Evolutionary conservation across 768 basidiomycete genomes (phyloP), one percentile per base, ranked within the genome.

Genomic region (Pisolithus albus): DNA sequence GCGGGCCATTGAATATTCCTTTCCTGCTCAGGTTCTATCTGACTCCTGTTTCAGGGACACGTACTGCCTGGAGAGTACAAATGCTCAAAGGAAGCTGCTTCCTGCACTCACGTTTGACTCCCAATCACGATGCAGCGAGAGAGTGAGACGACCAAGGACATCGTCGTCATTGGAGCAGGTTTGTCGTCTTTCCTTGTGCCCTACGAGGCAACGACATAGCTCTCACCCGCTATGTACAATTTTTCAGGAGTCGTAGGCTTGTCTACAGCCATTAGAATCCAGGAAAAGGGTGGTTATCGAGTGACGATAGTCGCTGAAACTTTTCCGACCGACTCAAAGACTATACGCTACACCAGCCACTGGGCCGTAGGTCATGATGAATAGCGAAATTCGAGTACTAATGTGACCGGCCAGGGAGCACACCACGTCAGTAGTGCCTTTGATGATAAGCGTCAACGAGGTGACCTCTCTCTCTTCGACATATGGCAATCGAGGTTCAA

Each of bases 281-380:
- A 87, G 62, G 80, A 84, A 56, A 72, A 71, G 15, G 79, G 79
- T 8, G 73, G 70, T 5, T 84, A 86, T 60, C 67, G 70, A 3
- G 88, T 91, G 16, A 81, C 80, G 1, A 74, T 92, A 47, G 66
- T 91, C 10, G 84, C 89, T 0, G 86, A 88, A 47, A 71, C 75
- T 2, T 72, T 90, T 38, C 88, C 89, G 0, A 82, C 74, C 37
- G 90, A 92, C 64, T 75, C 80, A 1, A 84, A 83, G 67, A 76
- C 74, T n/a, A 82, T 85, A 61, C 75, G 75, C 49, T 92, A 88
- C 58, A 88, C 90, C 2, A 88, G 86, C 63, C 79, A 79, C 32
- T 91, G 89, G 89, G 89, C 89, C 36, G 89, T 88, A 56, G 56
- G 83, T 72, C 19, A 23, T 11, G 23, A 18, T 19, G 16, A 38